Conservation (phyloP, 805 yeast species). For the Saturnispora kantuleensis region DNA sequence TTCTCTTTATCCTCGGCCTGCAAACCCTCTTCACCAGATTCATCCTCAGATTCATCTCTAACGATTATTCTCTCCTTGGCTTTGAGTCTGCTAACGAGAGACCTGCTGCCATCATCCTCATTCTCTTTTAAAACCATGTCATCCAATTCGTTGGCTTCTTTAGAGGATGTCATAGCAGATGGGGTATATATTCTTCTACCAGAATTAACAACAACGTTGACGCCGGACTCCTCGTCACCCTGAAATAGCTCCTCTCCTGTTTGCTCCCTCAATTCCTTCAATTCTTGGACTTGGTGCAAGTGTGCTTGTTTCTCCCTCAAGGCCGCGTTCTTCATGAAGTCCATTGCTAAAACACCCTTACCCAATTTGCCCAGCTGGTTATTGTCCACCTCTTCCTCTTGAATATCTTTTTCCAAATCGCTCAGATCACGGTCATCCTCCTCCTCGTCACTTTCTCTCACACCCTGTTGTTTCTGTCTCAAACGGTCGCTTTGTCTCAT, state of each 20-base stretch:
- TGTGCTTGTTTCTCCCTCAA: conserved; percentile 55
- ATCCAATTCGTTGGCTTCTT: conserved; percentile 29
- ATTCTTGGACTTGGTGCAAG: conserved; percentile 37
- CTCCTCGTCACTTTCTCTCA: conserved; percentile 17
- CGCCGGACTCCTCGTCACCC: conserved; percentile 30
- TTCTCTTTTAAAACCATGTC: conserved; percentile 33
- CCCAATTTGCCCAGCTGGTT: conserved; percentile 42
- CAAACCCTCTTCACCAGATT: conserved; percentile 7
- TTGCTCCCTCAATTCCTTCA: conserved; percentile 40
- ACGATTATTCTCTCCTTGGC: conserved; percentile 11
- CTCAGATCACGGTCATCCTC: conserved; percentile 39
- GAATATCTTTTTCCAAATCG: conserved; percentile 41
- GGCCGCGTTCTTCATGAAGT: conserved; percentile 89
- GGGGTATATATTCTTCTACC: conserved; percentile 84
- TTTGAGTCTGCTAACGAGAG: conserved; percentile 33
- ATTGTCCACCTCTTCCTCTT: conserved; percentile 31
- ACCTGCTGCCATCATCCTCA: conserved; percentile 40
- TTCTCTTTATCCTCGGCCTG: conserved; percentile 14
- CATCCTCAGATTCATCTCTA: conserved; percentile 1
- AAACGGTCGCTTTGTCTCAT: conserved; percentile 75
- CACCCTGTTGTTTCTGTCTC: conserved; percentile 60
- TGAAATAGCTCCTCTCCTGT: conserved; percentile 30
- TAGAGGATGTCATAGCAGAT: conserved; percentile 32
- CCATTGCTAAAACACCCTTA: conserved; percentile 90
- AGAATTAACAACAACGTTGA: conserved; percentile 45